A percentile compares a stretch with the other conserved stretches of the same genome.
phyloP scores from a whole-genome alignment of 768 basidiomycete genomes.

The Suillus subalutaceus region DNA sequence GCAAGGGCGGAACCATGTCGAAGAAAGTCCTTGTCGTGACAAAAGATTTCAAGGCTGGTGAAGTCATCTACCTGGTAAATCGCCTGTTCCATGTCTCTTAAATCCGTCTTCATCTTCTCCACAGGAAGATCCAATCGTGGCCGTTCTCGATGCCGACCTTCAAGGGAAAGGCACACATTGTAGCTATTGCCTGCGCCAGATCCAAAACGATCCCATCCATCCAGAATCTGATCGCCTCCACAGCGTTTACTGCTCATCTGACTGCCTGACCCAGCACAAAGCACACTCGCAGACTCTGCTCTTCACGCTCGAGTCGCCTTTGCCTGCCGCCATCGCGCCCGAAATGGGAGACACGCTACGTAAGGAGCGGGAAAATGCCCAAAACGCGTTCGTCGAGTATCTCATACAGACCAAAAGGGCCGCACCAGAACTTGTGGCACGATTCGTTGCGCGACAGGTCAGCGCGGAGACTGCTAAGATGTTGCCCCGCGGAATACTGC shows the following conservation, averaged over 20 bases:
- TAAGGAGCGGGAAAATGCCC: slow-evolving; percentile 58
- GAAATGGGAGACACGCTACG: slow-evolving; percentile 34
- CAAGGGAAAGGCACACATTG: slow-evolving; percentile 71
- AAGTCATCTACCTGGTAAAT: slow-evolving; percentile 75
- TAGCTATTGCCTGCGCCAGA: slow-evolving; percentile 67
- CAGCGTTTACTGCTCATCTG: slow-evolving; percentile 73
- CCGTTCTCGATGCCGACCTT: slow-evolving; percentile 73
- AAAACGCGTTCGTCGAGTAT: slow-evolving; percentile 58
- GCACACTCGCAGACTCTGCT: slow-evolving; percentile 68
- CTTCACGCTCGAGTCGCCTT: slow-evolving; percentile 65
- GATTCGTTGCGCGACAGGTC: slow-evolving; percentile 75
- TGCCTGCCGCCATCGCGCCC: slow-evolving; percentile 48
- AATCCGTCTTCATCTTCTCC: slow-evolving; percentile 7
- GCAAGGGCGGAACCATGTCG: slow-evolving; percentile 28
- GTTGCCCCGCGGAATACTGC: slow-evolving; percentile 30
- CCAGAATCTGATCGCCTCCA: slow-evolving; percentile 54
- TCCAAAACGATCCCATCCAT: slow-evolving; percentile 50
- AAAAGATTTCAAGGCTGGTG: slow-evolving; percentile 70
- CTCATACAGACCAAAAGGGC: slow-evolving; percentile 51
- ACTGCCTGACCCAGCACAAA: slow-evolving; percentile 59
- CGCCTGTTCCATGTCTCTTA: slow-evolving; percentile 1
- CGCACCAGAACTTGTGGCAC: slow-evolving; percentile 62
- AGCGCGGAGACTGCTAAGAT: slow-evolving; percentile 65
- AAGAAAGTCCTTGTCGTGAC: slow-evolving; percentile 62
- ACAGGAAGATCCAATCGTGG: slow-evolving; percentile 75